Conservation (phyloP, 306 rosid species). For the cucumber (Cucumis sativus) region DNA sequence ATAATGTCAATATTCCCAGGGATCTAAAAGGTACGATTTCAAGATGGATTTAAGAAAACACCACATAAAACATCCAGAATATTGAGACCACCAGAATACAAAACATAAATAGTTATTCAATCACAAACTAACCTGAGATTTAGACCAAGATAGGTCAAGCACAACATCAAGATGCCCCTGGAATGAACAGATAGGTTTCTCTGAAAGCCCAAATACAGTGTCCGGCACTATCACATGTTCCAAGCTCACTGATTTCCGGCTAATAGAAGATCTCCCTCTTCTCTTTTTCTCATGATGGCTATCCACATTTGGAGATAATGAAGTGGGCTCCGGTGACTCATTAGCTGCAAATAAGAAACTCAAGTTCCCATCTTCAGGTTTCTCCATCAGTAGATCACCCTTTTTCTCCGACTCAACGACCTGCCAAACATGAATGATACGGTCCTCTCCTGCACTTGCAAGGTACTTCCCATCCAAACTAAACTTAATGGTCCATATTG, state of each 20-base stretch:
- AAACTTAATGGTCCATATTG: slow-evolving; percentile 88
- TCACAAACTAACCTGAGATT: slow-evolving; percentile 72
- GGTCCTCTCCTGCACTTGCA: slow-evolving; percentile 97
- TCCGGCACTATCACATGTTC: slow-evolving; percentile 66
- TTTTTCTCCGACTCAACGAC: slow-evolving; percentile 81
- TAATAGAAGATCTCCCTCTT: slow-evolving; percentile 67
- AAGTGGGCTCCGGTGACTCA: slow-evolving; percentile 59
- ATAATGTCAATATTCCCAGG: not conserved
- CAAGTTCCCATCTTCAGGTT: slow-evolving; percentile 43
- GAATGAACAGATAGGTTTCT: slow-evolving; percentile 75
- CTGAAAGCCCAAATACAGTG: slow-evolving; percentile 65
- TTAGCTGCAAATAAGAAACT: slow-evolving; percentile 49
- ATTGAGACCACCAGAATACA: not conserved
- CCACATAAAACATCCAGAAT: not conserved
- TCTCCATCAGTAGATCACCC: slow-evolving; percentile 67
- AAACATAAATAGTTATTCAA: slow-evolving; percentile 5
- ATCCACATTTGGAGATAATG: slow-evolving; percentile 42
- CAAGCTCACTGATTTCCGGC: slow-evolving; percentile 71
- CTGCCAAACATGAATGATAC: slow-evolving; percentile 89
- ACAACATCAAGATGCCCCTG: slow-evolving; percentile 80
- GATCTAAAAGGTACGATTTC: not conserved
- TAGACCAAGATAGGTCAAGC: slow-evolving; percentile 98
- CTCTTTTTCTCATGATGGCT: slow-evolving; percentile 57
- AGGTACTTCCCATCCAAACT: slow-evolving; percentile 94
- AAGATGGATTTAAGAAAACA: not conserved